These are phyloP conservation scores for Penicillium sp. DNA, from an alignment of 2,329 filamentous ascomycete species.

Conservation along the genomic window DNA sequence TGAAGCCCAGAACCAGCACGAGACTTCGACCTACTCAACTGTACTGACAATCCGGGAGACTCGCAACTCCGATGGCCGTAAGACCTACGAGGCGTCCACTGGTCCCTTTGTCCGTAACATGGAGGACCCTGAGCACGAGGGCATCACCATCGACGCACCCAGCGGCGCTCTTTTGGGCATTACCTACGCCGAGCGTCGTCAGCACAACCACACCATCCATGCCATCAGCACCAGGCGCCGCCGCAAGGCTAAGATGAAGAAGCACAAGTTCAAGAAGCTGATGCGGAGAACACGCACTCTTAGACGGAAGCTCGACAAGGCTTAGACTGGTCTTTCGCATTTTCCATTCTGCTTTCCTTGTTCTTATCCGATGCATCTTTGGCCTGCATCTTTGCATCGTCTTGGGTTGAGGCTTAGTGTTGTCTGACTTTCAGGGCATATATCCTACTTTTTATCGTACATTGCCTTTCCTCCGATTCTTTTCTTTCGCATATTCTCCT, in stretches of 20 bases:
- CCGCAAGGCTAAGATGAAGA: conserved; percentile 98
- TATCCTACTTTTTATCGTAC: conserved; percentile 14
- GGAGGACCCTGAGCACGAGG: conserved; percentile 32
- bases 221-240: conserved; percentile 89
- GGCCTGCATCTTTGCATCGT: conserved; percentile 21
- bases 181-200: conserved; percentile 65
- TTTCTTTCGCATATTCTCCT: conserved; percentile 11
- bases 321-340: conserved; percentile 28
- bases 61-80: conserved; percentile 47
- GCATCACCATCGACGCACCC: conserved; percentile 54
- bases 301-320: conserved; percentile 74
- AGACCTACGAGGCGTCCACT: conserved; percentile 49
- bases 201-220: conserved; percentile 56
- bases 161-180: conserved; percentile 26
- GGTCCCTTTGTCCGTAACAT: conserved; percentile 47
- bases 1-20: conserved; percentile 33
- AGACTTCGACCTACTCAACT: conserved; percentile 44
- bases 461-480: conserved; percentile 12
- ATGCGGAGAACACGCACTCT: conserved; percentile 86
- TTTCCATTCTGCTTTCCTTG: conserved; percentile 9
- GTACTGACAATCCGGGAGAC: conserved; percentile 51
- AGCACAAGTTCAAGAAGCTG: conserved; percentile 99
- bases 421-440: conserved; percentile 21
- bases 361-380: conserved; percentile 19
- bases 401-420: conserved; percentile 16